A percentile compares a stretch with the other conserved stretches of the same genome.
Evolutionary conservation across 1,284 basidiomycete genomes (phyloP).

Genomic region (Phellopilus nigrolimitatus): DNA sequence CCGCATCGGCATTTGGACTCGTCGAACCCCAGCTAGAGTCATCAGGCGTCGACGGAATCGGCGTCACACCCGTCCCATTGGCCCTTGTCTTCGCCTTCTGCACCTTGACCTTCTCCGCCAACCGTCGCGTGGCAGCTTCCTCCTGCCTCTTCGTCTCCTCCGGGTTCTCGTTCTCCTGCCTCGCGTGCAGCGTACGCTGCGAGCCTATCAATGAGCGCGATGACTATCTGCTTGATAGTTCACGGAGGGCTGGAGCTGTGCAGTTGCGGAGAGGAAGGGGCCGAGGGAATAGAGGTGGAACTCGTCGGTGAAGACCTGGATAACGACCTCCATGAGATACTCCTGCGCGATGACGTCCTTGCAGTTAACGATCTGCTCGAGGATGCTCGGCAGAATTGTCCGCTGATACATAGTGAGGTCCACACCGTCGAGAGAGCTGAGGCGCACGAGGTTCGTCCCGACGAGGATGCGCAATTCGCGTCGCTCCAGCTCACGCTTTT

Average conservation of each 20-base stretch:
- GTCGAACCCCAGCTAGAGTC: conserved; percentile 17
- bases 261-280: conserved; percentile 89
- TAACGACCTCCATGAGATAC: conserved; percentile 97
- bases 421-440: conserved; percentile 91
- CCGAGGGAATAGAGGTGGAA: conserved; percentile 91
- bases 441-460: conserved; percentile 90
- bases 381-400: conserved; percentile 80
- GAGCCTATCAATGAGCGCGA: conserved; percentile 91
- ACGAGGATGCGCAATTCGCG: conserved; percentile 90
- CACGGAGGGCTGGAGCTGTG: conserved; percentile 91
- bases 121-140: conserved; percentile 79
- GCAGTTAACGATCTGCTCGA: conserved; percentile 95
- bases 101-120: conserved; percentile 81
- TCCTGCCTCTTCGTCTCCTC: conserved; percentile 89
- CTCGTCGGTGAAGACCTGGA: conserved; percentile 96
- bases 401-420: conserved; percentile 85
- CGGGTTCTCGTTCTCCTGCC: conserved; percentile 88
- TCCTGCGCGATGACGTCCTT: conserved; percentile 97
- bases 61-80: conserved; percentile 35
- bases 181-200: conserved; percentile 92
- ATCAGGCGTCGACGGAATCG: conserved; percentile 20
- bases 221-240: conserved; percentile 97
- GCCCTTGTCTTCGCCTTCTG: conserved; percentile 59
- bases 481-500: conserved; percentile 92
- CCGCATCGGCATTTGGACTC: conserved; percentile 28